Percentiles rank a stretch among this genome's conserved stretches.
Evolutionary conservation across 2,329 filamentous ascomycete genomes (phyloP).

Genomic region (Penicillium hesseltinei): DNA sequence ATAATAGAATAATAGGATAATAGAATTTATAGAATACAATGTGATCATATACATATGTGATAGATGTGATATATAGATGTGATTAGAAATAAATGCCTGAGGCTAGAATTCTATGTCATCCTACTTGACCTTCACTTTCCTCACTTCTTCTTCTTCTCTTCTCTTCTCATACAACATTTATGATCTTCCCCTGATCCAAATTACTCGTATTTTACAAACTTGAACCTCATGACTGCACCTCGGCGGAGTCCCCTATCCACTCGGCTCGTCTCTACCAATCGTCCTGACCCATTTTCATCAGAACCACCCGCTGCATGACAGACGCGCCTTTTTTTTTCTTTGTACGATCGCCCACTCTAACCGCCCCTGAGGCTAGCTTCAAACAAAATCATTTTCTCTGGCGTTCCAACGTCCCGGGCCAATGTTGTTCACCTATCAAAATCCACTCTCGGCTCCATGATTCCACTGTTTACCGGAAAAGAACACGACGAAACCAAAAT

Average conservation of each 20-base stretch:
- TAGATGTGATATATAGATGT: too few relatives aligned
- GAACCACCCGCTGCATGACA: slow-evolving; percentile 8
- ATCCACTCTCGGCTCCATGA: slow-evolving; percentile 9
- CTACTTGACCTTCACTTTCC: not conserved
- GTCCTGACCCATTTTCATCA: slow-evolving; percentile 4
- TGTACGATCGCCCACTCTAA: slow-evolving; percentile 11
- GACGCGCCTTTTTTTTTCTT: slow-evolving; percentile 7
- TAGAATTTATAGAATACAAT: too few relatives aligned
- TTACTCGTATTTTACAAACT: slow-evolving; percentile 6
- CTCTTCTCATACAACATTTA: not conserved
- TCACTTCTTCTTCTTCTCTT: not conserved
- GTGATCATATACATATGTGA: too few relatives aligned
- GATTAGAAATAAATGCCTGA: not conserved
- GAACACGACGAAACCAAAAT: slow-evolving; percentile 7
- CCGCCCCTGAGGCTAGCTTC: slow-evolving; percentile 22
- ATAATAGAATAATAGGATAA: too few relatives aligned
- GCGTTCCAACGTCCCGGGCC: slow-evolving; percentile 15
- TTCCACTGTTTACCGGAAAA: slow-evolving; percentile 11
- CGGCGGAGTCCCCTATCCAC: slow-evolving; percentile 5
- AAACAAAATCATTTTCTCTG: slow-evolving; percentile 20
- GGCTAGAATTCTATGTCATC: not conserved
- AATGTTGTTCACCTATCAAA: slow-evolving; percentile 4
- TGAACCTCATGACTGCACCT: slow-evolving; percentile 5
- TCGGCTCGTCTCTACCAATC: slow-evolving; percentile 6
- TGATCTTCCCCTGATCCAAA: not conserved